Conservation (phyloP, 2,329 filamentous ascomycete genomes). For the Cyclaneusma minus region DNA sequence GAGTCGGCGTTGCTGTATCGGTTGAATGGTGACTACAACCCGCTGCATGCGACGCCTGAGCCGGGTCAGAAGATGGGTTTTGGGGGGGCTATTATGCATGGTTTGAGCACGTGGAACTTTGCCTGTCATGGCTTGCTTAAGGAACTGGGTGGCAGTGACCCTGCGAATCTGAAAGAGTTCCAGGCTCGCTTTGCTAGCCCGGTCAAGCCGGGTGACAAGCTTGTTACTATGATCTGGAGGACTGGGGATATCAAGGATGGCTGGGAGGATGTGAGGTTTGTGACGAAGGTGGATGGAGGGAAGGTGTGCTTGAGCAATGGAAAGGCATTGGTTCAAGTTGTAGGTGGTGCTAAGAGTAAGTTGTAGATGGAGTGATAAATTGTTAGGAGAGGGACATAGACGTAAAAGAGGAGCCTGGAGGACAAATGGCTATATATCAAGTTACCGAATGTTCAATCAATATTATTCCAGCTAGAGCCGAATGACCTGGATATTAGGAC, state of each 20-base stretch:
- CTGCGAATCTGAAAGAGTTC: constrained; percentile 73
- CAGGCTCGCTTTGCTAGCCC: constrained; percentile 78
- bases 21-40: constrained; percentile 90
- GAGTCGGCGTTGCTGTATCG: constrained; percentile 68
- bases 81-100: constrained; percentile 77
- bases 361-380: no score
- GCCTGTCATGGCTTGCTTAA: constrained; percentile 60
- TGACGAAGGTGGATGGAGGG: constrained; percentile 60
- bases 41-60: constrained; percentile 74
- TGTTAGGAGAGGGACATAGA: no score
- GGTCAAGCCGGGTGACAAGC: constrained; percentile 68
- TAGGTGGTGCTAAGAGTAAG: constrained; percentile 11
- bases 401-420: no score
- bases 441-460: no score
- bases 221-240: constrained; percentile 69
- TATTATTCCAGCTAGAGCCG: background rate
- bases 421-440: no score
- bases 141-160: constrained; percentile 59
- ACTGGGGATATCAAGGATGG: constrained; percentile 51
- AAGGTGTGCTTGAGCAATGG: constrained; percentile 84
- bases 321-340: constrained; percentile 47
- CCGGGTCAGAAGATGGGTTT: constrained; percentile 84
- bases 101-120: constrained; percentile 76
- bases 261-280: constrained; percentile 74
- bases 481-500: background rate